phyloP scores from a whole-genome alignment of 768 basidiomycete species.

The Pleurotus sapidus region DNA sequence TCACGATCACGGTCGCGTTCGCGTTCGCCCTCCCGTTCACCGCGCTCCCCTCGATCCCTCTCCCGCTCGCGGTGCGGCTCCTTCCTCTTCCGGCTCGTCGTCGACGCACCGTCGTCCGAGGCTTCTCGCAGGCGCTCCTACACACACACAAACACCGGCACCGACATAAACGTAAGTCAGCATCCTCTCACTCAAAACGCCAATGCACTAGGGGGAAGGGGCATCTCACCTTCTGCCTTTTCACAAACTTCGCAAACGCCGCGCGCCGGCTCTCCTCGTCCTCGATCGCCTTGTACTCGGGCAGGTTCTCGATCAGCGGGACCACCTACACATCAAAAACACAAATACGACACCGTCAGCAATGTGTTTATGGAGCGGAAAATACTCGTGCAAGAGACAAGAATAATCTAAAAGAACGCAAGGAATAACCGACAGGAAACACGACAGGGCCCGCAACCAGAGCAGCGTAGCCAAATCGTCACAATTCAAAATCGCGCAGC shows the following conservation, averaged over 20 bases:
- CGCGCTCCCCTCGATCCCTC: conserved; percentile 5
- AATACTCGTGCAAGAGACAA: no score
- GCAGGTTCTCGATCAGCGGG: conserved; percentile 74
- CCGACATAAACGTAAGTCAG: no score
- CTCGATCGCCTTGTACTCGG: conserved; percentile 84
- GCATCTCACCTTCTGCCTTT: conserved; percentile 76
- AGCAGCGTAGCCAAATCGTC: no score
- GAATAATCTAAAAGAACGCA: no score
- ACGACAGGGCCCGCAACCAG: no score
- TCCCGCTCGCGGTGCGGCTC: conserved; percentile 56
- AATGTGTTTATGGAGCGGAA: no score
- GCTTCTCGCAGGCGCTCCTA: conserved; percentile 77
- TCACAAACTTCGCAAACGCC: conserved; percentile 87
- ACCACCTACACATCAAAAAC: conserved; percentile 43
- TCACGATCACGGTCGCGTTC: conserved; percentile 41
- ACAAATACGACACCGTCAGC: no score
- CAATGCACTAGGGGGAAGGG: not conserved
- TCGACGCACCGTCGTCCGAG: conserved; percentile 83
- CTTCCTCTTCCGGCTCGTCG: conserved; percentile 77
- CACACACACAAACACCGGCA: not conserved
- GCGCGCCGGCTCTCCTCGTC: conserved; percentile 81
- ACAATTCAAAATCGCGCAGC: no score
- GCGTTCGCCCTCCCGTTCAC: conserved; percentile 33
- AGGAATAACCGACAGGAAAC: no score
- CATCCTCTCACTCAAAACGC: no score